phyloP scores from a whole-genome alignment of 23 red algal species.

The Gracilaria domingensis region DNA sequence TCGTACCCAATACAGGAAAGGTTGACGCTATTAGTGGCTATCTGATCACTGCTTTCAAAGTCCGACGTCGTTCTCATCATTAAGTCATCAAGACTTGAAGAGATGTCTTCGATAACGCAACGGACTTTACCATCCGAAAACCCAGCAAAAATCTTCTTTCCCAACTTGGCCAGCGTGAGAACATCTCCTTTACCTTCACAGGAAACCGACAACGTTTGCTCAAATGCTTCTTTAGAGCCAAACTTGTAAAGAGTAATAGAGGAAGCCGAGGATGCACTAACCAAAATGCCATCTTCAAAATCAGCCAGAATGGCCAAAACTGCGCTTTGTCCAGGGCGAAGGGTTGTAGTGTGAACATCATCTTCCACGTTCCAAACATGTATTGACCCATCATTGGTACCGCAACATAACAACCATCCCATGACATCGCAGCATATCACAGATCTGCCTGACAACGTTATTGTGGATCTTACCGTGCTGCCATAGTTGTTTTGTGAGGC shows the following conservation, averaged over 20 bases:
- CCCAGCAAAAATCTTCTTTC: slow-evolving; percentile 69
- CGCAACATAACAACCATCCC: slow-evolving; percentile 54
- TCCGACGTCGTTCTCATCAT: neutral
- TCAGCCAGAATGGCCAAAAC: slow-evolving; percentile 60
- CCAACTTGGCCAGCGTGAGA: slow-evolving; percentile 56
- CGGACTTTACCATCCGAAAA: slow-evolving; percentile 73
- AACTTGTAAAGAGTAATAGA: slow-evolving; percentile 50
- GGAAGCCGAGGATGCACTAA: slow-evolving; percentile 68
- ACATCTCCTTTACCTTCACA: slow-evolving; percentile 79
- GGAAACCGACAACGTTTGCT: slow-evolving; percentile 29
- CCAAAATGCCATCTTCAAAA: slow-evolving; percentile 40
- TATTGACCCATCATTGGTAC: slow-evolving; percentile 75
- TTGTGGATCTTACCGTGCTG: slow-evolving; percentile 53
- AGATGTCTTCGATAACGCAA: slow-evolving; percentile 64
- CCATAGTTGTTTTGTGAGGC: slow-evolving; percentile 5
- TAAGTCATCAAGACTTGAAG: slow-evolving; percentile 21
- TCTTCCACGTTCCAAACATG: slow-evolving; percentile 80
- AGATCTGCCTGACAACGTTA: slow-evolving; percentile 47
- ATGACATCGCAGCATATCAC: slow-evolving; percentile 67
- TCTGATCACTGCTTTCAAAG: neutral
- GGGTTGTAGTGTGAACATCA: slow-evolving; percentile 12
- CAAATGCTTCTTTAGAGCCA: slow-evolving; percentile 36
- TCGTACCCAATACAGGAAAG: slow-evolving; percentile 40
- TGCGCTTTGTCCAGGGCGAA: slow-evolving; percentile 38
- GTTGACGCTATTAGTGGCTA: neutral